Base-by-base conservation (phyloP, 1,139 yeast genomes). In the Yamadazyma pseudoaaseri region DNA sequence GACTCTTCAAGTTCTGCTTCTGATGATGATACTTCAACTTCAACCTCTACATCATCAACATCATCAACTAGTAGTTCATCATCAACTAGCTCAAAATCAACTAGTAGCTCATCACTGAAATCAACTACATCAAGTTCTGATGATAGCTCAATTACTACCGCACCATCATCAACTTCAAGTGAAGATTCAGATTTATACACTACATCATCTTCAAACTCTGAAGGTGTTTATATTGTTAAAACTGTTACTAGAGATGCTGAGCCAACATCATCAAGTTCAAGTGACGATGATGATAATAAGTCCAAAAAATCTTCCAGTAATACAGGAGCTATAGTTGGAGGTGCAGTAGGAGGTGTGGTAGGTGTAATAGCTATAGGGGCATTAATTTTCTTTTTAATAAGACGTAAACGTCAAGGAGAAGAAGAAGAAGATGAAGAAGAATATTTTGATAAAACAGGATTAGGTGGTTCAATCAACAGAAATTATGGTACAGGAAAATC, bases 281-380 rank as follows among this genome's bases (percentile, higher is more conserved):
- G 44, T 10, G 22, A 29, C 11, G 30, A 31, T 5, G 34, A 35
- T 26, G 38, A 40, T 20, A 28, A 44, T 4, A 20, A 34, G 5
- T 22, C 27, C 1, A 38, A 44, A 4, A 47, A 46, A 16, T 37
- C 39, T 26, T 38, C 51, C 10, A 31, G 62, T 11, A 65, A 62
- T 31, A 53, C 59, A 4, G 86, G 80, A 4, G 77, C 86, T 22
- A 77, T 81, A 28, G 82, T 74, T 11, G 87, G 87, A 11, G 85
- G 85, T 16, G 86, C 75, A 1, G 81, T 79, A 10, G 87, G 86
- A 17, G 84, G 75, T 4, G 56, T 77, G 12, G 81, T 68, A 10
- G 79, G 66, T 1, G 46, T 76, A 2, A 65, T 65, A 6, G 50
- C 72, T 5, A 41, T 79, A n/a, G 76, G 68, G 3, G 65, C 60